These are phyloP conservation scores for Taphrina betulina DNA, from an alignment of 1,139 yeast species.

Conservation along the genomic window DNA sequence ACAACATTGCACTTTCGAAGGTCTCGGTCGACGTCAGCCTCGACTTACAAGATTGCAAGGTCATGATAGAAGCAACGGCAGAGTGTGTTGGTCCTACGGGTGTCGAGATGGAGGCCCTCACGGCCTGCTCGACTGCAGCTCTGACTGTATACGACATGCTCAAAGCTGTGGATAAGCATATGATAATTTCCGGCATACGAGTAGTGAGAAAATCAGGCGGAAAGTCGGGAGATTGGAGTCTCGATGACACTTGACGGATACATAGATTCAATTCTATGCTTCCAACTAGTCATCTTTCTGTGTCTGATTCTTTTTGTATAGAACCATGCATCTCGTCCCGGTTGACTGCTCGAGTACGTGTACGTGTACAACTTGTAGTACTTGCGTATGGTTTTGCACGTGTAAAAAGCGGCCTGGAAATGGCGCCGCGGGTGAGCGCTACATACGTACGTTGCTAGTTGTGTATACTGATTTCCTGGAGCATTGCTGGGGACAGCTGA, in stretches of 20 bases:
- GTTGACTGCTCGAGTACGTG: no score
- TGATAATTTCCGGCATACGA: constrained; percentile 47
- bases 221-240: constrained; percentile 37
- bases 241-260: not conserved
- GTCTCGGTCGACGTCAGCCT: constrained; percentile 44
- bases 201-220: constrained; percentile 51
- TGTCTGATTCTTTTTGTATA: no score
- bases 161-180: constrained; percentile 54
- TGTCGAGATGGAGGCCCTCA: constrained; percentile 57
- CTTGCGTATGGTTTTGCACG: no score
- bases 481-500: no score
- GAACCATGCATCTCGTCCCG: no score
- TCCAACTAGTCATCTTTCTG: no score
- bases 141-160: constrained; percentile 58
- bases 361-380: no score
- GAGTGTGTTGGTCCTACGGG: constrained; percentile 54
- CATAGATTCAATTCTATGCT: not conserved
- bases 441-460: no score
- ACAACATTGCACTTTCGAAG: constrained; percentile 50
- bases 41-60: constrained; percentile 32
- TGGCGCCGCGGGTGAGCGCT: no score
- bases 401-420: no score
- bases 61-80: constrained; percentile 46
- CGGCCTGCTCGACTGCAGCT: constrained; percentile 49
- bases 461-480: no score